Evolutionary conservation across 192 early-diverging fungal genomes (phyloP).

Genomic region (Dispira simplex): DNA sequence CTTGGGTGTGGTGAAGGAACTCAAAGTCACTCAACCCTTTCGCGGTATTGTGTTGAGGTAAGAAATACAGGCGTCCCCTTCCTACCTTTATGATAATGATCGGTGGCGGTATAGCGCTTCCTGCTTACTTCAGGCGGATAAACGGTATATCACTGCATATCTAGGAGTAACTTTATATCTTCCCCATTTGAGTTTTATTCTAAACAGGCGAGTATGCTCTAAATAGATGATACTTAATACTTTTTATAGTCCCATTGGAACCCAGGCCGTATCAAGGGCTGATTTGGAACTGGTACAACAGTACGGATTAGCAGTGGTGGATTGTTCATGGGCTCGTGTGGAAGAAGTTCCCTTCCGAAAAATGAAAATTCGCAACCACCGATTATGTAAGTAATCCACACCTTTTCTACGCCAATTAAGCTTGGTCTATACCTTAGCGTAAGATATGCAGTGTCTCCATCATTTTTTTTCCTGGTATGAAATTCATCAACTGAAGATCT

Average conservation of each 20-base stretch:
- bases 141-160: background rate
- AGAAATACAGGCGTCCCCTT: background rate
- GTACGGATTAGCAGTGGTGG: slow-evolving; percentile 80
- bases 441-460: too few species aligned
- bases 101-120: too few species aligned
- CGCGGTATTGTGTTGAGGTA: slow-evolving; percentile 76
- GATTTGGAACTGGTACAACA: slow-evolving; percentile 62
- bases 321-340: slow-evolving; percentile 93
- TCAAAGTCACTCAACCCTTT: slow-evolving; percentile 75
- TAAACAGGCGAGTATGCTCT: background rate
- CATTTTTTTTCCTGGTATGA: background rate
- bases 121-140: too few species aligned
- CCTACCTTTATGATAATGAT: background rate
- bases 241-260: slow-evolving; percentile 55
- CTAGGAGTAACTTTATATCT: background rate
- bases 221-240: background rate
- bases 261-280: slow-evolving; percentile 71
- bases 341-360: slow-evolving; percentile 89
- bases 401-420: background rate
- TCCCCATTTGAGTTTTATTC: background rate
- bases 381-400: slow-evolving; percentile 42
- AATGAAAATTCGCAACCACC: slow-evolving; percentile 69
- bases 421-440: too few species aligned
- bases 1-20: slow-evolving; percentile 55
- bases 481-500: background rate